Base-by-base conservation (phyloP, 2,329 filamentous ascomycete species). In the Penicillium digitatum region DNA sequence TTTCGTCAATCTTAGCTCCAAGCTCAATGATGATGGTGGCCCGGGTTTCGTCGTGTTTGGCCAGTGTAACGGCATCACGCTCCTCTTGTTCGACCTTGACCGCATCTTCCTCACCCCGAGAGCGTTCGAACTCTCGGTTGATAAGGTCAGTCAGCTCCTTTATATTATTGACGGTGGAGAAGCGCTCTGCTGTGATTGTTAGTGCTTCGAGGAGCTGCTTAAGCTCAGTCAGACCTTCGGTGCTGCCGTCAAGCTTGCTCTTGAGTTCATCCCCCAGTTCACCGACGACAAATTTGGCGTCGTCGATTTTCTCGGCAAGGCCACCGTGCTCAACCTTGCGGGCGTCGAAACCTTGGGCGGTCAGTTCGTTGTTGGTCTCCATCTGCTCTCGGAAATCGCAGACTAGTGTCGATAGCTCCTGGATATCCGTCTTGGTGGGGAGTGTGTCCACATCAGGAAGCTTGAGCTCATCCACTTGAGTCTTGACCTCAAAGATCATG, bases 41-140 rank as follows among this genome's bases (percentile, higher is more conserved):
- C 56, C 81, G 81, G 52, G 78, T 76, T 64, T 86, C 82, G 22
- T 84, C 82, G 32, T 85, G 81, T 69, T 86, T 86, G 60, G 82
- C 79, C 10, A 83, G 70, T 16, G 78, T 66, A 16, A 80, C 76
- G 2, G 81, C 76, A 42, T 82, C 78, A 49, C 81, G 79, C 62
- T 85, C 81, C 39, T 84, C 89, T 3, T 86, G 82, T 58, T 95
- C 90, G n/a, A 90, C 79, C 74, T 93, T 94, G 49, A 86, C 82
- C 7, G 87, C 88, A 54, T 89, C 87, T 24, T 94, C 81, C n/a
- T 88, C 85, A 16, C 86, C 85, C 63, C 90, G 88, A 11, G 89
- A 87, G 59, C 92, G 88, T 66, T 96, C 91, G 57, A 97, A 96
- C 69, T 96, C 92, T 1, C 83, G 78, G 71, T 88, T 91, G 73